Evolutionary conservation across 352 stramenopile genomes (phyloP), one percentile per base, ranked within the genome.

Genomic region (Globisporangium parvum): DNA sequence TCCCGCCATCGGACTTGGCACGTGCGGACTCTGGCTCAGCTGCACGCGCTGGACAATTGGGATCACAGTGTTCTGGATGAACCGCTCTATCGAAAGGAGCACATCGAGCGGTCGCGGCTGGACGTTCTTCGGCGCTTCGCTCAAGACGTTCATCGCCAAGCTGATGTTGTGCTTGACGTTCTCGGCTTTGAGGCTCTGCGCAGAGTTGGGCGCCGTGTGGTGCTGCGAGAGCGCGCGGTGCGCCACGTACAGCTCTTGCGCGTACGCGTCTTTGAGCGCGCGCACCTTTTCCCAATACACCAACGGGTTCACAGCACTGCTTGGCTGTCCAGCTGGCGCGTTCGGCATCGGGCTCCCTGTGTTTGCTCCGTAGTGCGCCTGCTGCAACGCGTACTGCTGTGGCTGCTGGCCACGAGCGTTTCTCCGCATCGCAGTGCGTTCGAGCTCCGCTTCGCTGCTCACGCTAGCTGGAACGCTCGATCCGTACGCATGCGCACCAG

Each of bases 131-230:
- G 64, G 63, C 10, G 47, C 15, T 53, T 87, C 77, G 15, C 76
- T 73, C 44, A 95, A 45, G 15, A 95, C 77, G 31, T 72, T 71
- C 51, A 90, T 73, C 15, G 87, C 80, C 51, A 91, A 60, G 8
- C 33, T 63, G 64, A 94, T 91, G 59, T 92, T 94, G 51, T 87
- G 70, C 65, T 89, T 88, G 59, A 94, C 73, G 37, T 78, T 89
- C 47, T 92, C 70, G 3, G 77, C 84, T 60, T 94, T 94, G 28
- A 55, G 28, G 21, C 75, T 82, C 62, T 94, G 85, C 6, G 67
- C 52, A 0, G 79, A 80, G 48, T 88, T 87, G 6, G 74, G 64
- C 3, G 84, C 69, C 41, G 73, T 81, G 21, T 60, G 77, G 51
- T 90, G 81, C 50, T 88, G 72, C 21, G 69, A 78, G 48, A 94